Percentiles rank a stretch among this genome's conserved stretches.
phyloP scores from a whole-genome alignment of 2,329 filamentous ascomycete genomes.

The Colletotrichum endophyticum region DNA sequence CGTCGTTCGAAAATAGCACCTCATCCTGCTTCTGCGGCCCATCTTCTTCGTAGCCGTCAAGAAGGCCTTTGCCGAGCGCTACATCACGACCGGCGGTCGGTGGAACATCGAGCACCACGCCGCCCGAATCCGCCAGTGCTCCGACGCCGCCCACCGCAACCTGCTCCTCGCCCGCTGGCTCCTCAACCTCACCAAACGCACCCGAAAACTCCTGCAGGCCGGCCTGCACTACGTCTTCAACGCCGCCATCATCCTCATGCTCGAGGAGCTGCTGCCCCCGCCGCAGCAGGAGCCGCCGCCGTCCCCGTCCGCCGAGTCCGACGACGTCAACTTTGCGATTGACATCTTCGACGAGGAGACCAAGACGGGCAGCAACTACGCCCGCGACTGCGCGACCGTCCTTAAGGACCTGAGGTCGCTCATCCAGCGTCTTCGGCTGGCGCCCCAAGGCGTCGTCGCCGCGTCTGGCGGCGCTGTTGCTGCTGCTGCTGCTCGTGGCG shows the following conservation, averaged over 20 bases:
- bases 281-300: constrained; percentile 24
- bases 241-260: constrained; percentile 51
- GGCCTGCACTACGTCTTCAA: constrained; percentile 56
- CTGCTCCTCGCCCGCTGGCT: constrained; percentile 48
- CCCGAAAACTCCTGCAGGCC: constrained; percentile 45
- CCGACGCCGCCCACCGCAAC: constrained; percentile 49
- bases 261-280: constrained; percentile 47
- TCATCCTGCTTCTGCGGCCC: constrained; percentile 53
- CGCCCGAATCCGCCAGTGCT: constrained; percentile 41
- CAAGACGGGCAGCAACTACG: constrained; percentile 41
- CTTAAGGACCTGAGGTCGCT: constrained; percentile 42
- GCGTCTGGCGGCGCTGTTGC: neutral
- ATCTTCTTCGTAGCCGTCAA: constrained; percentile 53
- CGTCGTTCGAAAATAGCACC: constrained; percentile 36
- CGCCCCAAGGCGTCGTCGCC: neutral
- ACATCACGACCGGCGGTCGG: constrained; percentile 29
- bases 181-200: constrained; percentile 34
- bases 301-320: constrained; percentile 27
- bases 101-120: constrained; percentile 31
- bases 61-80: constrained; percentile 47
- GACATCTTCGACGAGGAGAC: constrained; percentile 45
- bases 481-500: neutral
- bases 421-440: constrained; percentile 35
- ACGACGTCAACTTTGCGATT: constrained; percentile 44
- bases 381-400: constrained; percentile 40